A percentile compares a stretch with the other conserved stretches of the same genome.
phyloP scores from a whole-genome alignment of 495 filamentous ascomycete species.

The Xylaria telfairii region DNA sequence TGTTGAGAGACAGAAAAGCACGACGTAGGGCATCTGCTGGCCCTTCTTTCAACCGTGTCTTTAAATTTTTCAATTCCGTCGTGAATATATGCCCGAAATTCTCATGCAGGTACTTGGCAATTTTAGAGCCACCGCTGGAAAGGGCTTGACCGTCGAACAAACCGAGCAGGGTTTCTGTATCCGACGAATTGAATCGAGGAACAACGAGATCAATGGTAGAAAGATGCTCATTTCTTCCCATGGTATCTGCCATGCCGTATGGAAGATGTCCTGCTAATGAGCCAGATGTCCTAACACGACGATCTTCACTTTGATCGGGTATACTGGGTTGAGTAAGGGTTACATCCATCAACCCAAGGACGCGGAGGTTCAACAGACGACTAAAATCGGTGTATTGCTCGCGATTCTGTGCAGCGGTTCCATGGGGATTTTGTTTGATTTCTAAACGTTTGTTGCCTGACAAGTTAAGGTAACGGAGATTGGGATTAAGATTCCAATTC shows the following conservation, averaged over 20 bases:
- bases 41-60: constrained; percentile 63
- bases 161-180: constrained; percentile 87
- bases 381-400: constrained; percentile 91
- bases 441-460: constrained; percentile 97
- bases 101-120: constrained; percentile 95
- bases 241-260: constrained; percentile 98
- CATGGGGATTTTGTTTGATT: constrained; percentile 78
- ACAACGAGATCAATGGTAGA: constrained; percentile 98
- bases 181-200: constrained; percentile 87
- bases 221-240: constrained; percentile 90
- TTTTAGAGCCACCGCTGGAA: constrained; percentile 86
- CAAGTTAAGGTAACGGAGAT: constrained; percentile 92
- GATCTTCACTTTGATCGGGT: constrained; percentile 93
- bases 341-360: constrained; percentile 97
- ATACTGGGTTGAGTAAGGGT: constrained; percentile 87
- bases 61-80: constrained; percentile 77
- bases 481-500: constrained; percentile 99
- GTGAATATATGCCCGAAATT: constrained; percentile 85
- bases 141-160: constrained; percentile 93
- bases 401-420: constrained; percentile 56
- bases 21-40: constrained; percentile 84
- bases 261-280: constrained; percentile 84
- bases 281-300: constrained; percentile 93
- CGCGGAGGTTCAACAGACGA: constrained; percentile 80
- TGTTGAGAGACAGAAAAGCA: constrained; percentile 88